These are phyloP conservation scores for Hyparrhenia diplandra DNA, from an alignment of 176 grass and related monocot genomes.

Conservation along the genomic window DNA sequence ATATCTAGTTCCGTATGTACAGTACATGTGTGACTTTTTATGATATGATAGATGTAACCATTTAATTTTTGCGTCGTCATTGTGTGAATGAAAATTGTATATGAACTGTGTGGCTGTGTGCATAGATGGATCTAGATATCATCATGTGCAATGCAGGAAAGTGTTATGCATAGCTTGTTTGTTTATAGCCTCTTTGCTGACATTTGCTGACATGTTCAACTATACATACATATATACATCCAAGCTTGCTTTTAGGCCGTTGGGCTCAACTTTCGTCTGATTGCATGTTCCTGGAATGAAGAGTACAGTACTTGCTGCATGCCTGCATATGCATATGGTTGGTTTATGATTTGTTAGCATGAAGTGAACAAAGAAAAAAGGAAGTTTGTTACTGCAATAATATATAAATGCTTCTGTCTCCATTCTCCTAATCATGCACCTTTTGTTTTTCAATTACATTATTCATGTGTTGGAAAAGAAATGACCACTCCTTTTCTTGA, in stretches of 20 bases:
- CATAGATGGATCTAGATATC: not conserved
- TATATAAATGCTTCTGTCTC: not conserved
- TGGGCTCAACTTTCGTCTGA: not conserved
- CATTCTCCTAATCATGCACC: not conserved
- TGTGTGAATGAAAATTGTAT: not conserved
- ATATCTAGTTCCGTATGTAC: not conserved
- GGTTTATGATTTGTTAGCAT: not conserved
- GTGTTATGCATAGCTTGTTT: too few species aligned
- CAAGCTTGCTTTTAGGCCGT: conserved; percentile 35
- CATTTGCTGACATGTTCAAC: not conserved
- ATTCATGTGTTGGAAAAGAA: not conserved
- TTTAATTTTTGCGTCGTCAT: not conserved
- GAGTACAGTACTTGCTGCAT: not conserved
- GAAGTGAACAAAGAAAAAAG: not conserved
- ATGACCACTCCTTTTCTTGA: not conserved
- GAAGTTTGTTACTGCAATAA: not conserved
- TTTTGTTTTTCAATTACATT: not conserved
- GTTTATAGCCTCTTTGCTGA: too few species aligned
- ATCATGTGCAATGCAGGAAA: too few species aligned
- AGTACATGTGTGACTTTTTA: not conserved
- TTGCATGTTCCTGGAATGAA: conserved; percentile 21
- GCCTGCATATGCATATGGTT: not conserved
- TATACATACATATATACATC: not conserved
- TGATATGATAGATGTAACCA: not conserved
- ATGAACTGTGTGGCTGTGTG: conserved; percentile 9